A percentile compares a stretch with the other conserved stretches of the same genome.
Conservation (phyloP, 192 early-diverging fungal species). For the Entrophospora sp. region DNA sequence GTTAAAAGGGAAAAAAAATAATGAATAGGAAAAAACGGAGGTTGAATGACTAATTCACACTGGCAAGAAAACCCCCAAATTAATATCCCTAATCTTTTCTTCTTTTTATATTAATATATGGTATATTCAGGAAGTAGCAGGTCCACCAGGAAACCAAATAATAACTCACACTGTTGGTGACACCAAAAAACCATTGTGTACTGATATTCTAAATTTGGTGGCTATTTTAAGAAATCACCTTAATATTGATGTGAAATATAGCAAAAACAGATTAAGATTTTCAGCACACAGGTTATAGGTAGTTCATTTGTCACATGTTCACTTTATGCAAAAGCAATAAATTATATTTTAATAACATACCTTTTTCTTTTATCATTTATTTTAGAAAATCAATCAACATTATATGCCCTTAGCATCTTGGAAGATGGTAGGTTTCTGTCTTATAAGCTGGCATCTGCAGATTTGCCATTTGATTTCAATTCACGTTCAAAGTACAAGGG, state of each 20-base stretch:
- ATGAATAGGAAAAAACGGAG: too few relatives aligned
- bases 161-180: slow-evolving; percentile 2
- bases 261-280: slow-evolving; percentile 17
- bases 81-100: too few relatives aligned
- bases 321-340: slow-evolving; percentile 7
- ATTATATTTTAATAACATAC: slow-evolving; percentile 1
- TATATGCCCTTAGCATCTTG: slow-evolving; percentile 20
- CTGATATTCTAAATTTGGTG: slow-evolving; percentile 12
- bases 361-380: background rate
- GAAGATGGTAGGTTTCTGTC: background rate
- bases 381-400: slow-evolving; percentile 16
- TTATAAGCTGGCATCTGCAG: background rate
- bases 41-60: too few relatives aligned
- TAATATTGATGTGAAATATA: background rate
- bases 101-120: too few relatives aligned
- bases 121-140: slow-evolving; percentile 4
- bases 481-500: background rate
- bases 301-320: background rate
- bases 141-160: slow-evolving; percentile 7
- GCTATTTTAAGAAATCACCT: background rate
- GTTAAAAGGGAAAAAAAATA: too few relatives aligned
- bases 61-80: too few relatives aligned
- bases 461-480: slow-evolving; percentile 15
- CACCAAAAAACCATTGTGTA: background rate
- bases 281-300: slow-evolving; percentile 15